Percentiles rank a stretch among this genome's conserved stretches.
These are phyloP conservation scores for Calonectria henricotiae DNA, from an alignment of 2,329 filamentous ascomycete species.

Conservation along the genomic window DNA sequence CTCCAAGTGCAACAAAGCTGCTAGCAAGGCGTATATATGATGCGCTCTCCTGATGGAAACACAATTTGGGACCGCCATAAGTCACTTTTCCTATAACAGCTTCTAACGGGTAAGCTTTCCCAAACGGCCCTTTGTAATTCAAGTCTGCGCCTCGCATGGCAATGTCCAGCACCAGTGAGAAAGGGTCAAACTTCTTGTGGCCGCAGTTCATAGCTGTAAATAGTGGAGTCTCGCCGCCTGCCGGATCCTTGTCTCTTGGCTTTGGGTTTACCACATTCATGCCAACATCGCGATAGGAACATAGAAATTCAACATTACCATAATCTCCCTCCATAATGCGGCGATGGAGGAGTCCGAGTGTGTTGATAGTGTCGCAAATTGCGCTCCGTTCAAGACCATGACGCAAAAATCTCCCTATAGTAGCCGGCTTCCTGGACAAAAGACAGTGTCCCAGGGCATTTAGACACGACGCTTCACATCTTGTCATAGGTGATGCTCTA, in stretches of 20 bases:
- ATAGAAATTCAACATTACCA: background rate
- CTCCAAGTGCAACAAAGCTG: background rate
- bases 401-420: background rate
- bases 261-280: background rate
- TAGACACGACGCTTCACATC: accelerated
- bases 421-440: background rate
- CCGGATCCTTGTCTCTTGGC: no score
- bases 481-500: background rate
- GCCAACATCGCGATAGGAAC: background rate
- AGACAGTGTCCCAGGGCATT: background rate
- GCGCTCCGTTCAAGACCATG: background rate
- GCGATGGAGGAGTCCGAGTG: constrained; percentile 4
- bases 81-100: background rate
- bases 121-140: background rate
- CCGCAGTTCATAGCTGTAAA: background rate
- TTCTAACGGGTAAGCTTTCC: background rate
- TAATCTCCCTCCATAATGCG: background rate
- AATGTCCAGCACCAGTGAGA: background rate
- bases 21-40: background rate
- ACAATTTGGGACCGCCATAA: background rate
- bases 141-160: background rate
- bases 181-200: background rate
- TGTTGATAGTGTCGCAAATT: background rate
- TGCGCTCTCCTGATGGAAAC: background rate
- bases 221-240: background rate